Evolutionary conservation across 2,329 filamentous ascomycete species (phyloP).

Genomic region (Fusarium armeniacum): DNA sequence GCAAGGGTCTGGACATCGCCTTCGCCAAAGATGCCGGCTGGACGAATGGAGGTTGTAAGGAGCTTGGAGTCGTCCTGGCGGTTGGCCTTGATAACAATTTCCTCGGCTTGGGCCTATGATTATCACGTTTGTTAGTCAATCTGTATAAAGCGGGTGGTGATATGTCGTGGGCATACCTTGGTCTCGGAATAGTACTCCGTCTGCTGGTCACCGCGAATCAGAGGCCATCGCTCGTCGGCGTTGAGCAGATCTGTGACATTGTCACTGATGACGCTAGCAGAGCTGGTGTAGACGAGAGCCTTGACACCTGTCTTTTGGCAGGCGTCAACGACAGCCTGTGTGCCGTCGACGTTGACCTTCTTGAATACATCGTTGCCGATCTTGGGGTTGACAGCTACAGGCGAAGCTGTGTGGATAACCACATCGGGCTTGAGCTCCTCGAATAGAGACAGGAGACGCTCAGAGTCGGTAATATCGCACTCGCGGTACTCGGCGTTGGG

Average conservation of each 20-base stretch:
- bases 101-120: slow-evolving; percentile 79
- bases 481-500: slow-evolving; percentile 74
- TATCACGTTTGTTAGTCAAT: background rate
- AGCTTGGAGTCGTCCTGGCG: slow-evolving; percentile 70
- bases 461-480: slow-evolving; percentile 80
- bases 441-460: slow-evolving; percentile 74
- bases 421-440: slow-evolving; percentile 78
- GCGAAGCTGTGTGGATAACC: slow-evolving; percentile 91
- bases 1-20: slow-evolving; percentile 84
- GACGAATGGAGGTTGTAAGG: slow-evolving; percentile 84
- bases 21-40: slow-evolving; percentile 91
- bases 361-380: slow-evolving; percentile 74
- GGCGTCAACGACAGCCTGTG: slow-evolving; percentile 80
- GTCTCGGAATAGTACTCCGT: slow-evolving; percentile 90
- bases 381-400: slow-evolving; percentile 68
- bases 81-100: slow-evolving; percentile 83
- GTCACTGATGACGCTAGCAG: slow-evolving; percentile 88
- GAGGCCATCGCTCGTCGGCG: slow-evolving; percentile 85
- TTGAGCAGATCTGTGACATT: slow-evolving; percentile 84
- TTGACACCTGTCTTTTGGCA: slow-evolving; percentile 79
- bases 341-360: slow-evolving; percentile 91
- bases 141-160: background rate
- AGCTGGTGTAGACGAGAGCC: slow-evolving; percentile 91
- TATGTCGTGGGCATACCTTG: slow-evolving; percentile 70
- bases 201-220: slow-evolving; percentile 78